A percentile compares a stretch with the other conserved stretches of the same genome.
Evolutionary conservation across 1,139 yeast species (phyloP).

Genomic region (Suhomyces chickasaworum): DNA sequence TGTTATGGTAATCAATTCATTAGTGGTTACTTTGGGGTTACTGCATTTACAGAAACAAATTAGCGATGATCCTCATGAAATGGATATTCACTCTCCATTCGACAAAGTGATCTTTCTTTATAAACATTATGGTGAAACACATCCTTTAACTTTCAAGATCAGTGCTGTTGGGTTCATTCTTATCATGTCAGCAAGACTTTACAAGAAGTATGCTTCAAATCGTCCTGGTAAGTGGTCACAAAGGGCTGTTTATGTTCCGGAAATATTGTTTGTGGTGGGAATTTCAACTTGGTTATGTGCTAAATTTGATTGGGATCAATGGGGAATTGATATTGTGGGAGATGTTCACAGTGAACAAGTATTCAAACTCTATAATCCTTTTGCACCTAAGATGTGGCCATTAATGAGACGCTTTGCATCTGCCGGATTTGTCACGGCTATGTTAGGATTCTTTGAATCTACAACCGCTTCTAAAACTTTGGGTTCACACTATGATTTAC

Average conservation of each 20-base stretch:
- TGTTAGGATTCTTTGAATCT: constrained; percentile 90
- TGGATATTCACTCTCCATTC: constrained; percentile 75
- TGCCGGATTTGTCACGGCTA: constrained; percentile 74
- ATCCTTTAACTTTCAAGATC: constrained; percentile 54
- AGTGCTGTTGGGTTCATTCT: constrained; percentile 49
- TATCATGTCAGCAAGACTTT: constrained; percentile 41
- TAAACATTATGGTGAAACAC: constrained; percentile 40
- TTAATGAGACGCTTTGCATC: constrained; percentile 49
- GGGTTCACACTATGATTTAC: constrained; percentile 65
- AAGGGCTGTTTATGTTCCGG: constrained; percentile 67
- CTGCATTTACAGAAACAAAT: constrained; percentile 38
- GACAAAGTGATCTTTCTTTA: constrained; percentile 65
- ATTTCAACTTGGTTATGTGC: constrained; percentile 61
- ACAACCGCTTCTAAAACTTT: constrained; percentile 87
- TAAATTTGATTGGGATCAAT: constrained; percentile 52
- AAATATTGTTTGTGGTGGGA: constrained; percentile 74
- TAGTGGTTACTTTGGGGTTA: constrained; percentile 73
- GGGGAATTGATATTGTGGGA: constrained; percentile 73
- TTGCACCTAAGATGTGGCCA: constrained; percentile 28
- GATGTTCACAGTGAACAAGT: constrained; percentile 44
- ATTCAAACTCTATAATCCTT: constrained; percentile 37
- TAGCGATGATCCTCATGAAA: constrained; percentile 34
- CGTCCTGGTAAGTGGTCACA: constrained; percentile 21
- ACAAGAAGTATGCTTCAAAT: constrained; percentile 41
- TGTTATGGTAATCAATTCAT: constrained; percentile 81